Evolutionary conservation across 192 early-diverging fungal genomes (phyloP).

Genomic region (Martensiomyces pterosporus): DNA sequence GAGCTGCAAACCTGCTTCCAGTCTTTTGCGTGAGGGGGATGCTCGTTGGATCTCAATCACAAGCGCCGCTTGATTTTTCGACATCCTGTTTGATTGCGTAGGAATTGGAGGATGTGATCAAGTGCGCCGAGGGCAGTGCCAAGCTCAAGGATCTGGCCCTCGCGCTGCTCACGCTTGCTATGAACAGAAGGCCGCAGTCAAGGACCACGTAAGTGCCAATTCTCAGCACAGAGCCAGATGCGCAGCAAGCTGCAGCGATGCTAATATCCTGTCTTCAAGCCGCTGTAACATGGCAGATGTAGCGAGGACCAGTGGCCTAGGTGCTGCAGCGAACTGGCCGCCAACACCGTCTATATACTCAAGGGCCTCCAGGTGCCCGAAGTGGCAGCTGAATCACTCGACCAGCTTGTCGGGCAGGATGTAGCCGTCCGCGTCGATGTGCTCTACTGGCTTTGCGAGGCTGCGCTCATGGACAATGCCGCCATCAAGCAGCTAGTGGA

Average conservation of each 20-base stretch:
- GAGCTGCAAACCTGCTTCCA: too few relatives aligned
- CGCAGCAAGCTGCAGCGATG: too few relatives aligned
- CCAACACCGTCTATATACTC: slow-evolving; percentile 23
- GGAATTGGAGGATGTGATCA: slow-evolving; percentile 24
- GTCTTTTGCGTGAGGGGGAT: too few relatives aligned
- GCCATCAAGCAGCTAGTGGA: slow-evolving; percentile 34
- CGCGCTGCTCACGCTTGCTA: slow-evolving; percentile 23
- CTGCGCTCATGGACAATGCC: slow-evolving; percentile 32
- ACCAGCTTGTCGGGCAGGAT: slow-evolving; percentile 22
- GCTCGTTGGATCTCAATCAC: too few relatives aligned
- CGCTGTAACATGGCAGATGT: too few relatives aligned
- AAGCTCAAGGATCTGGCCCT: slow-evolving; percentile 28
- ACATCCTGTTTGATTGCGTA: slow-evolving; percentile 13
- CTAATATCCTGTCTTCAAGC: too few relatives aligned
- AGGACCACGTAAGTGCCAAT: too few relatives aligned
- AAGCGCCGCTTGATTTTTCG: too few relatives aligned
- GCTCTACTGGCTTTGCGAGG: slow-evolving; percentile 41
- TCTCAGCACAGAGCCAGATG: too few relatives aligned
- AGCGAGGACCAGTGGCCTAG: slow-evolving; percentile 35
- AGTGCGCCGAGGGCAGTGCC: slow-evolving; percentile 15
- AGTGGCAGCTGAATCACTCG: slow-evolving; percentile 37
- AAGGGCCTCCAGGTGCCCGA: slow-evolving; percentile 38
- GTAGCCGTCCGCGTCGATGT: slow-evolving; percentile 38
- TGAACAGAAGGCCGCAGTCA: too few relatives aligned
- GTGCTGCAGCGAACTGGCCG: slow-evolving; percentile 31